These are phyloP conservation scores for Plasmodium coatneyi DNA, from an alignment of 169 alveolate species.

Conservation along the genomic window DNA sequence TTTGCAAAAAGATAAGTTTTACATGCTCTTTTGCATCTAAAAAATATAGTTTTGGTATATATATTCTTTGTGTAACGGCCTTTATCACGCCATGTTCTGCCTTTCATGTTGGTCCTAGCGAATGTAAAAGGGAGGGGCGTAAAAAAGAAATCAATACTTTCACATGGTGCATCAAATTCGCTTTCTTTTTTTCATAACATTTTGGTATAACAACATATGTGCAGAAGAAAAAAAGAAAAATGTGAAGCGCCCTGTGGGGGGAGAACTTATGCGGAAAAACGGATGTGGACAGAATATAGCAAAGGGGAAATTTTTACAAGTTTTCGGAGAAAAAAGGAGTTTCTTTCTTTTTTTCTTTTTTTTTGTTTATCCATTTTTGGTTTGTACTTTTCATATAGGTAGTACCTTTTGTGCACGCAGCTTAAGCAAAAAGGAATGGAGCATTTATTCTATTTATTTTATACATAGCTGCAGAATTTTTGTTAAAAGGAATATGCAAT, in stretches of 20 bases:
- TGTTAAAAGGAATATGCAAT: neutral
- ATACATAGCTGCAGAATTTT: neutral
- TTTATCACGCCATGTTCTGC: neutral
- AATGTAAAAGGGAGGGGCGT: neutral
- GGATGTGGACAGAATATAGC: neutral
- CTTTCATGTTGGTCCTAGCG: neutral
- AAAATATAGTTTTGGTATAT: neutral
- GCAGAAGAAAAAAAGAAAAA: neutral
- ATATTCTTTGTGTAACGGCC: neutral
- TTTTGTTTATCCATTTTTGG: neutral
- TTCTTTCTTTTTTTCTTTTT: neutral
- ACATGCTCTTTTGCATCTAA: neutral
- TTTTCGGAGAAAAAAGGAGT: neutral
- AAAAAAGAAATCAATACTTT: neutral
- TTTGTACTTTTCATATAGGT: neutral
- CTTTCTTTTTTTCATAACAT: neutral
- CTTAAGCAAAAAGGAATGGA: neutral
- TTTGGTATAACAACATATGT: neutral
- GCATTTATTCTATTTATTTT: neutral
- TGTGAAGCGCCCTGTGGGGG: neutral
- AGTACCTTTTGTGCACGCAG: neutral
- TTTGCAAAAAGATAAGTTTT: neutral
- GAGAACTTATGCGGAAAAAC: neutral
- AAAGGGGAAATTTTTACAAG: neutral
- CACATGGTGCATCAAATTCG: neutral